Evolutionary conservation across 495 filamentous ascomycete species (phyloP), one percentile per base, ranked within the genome.

Genomic region (Lepraria neglecta): DNA sequence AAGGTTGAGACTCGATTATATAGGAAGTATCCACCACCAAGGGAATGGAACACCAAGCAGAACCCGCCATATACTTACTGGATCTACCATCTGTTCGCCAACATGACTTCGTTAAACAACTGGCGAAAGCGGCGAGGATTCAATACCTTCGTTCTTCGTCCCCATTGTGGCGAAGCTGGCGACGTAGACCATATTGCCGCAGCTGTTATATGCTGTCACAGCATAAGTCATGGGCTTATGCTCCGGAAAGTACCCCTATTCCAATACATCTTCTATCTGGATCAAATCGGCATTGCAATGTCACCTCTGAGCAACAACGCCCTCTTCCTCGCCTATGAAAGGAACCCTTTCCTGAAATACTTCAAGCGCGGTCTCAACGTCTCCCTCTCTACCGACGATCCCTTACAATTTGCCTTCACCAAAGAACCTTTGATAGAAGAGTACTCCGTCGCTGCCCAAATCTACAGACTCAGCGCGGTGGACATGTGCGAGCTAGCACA

Each of bases 401-500:
- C 94, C 11, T 80, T 98, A 10, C 94, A 98, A 71, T 97, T 98
- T 71, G 94, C 94, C 9, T 98, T 96, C 72, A 98, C 94, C 31
- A 97, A 97, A 72, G 94, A 98, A 70, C 94, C 94, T 28, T 75
- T 98, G 50, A 98, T 98, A 66, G 94, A 98, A 72, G 94, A 98
- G 70, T 98, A 98, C 66, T 90, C 91, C 2, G 94, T 98, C 21
- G 94, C 94, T 24, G 94, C 94, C 12, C 94, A 98, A 74, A 98
- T 98, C 52, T 98, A 97, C 76, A 97, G 97, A 74, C 83, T 98
- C 28, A 95, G 86, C 71, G 89, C 91, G 19, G 92, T 97, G 6
- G 94, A 98, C 71, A 98, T 98, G 94, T 97, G 95, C 69, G 94
- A 98, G 75, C 77, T 98, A 40, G 94, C 94, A 4, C 95, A 92